Percentiles rank a stretch among this genome's conserved stretches.
Evolutionary conservation across 768 basidiomycete species (phyloP).

Genomic region (Basidioascus undulatus): DNA sequence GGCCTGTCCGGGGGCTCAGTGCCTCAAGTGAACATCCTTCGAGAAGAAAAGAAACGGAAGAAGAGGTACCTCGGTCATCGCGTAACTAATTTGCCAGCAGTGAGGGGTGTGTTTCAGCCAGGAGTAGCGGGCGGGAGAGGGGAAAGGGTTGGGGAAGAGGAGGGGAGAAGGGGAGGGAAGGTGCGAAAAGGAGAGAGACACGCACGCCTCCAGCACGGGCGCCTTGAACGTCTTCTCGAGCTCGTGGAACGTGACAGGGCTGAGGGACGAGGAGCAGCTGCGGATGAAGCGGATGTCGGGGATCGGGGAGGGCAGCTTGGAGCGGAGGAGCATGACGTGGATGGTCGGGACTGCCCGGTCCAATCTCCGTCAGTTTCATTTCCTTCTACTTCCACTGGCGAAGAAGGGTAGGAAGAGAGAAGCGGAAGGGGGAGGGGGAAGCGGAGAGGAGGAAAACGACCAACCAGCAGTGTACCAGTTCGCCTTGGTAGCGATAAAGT

Average conservation of each 20-base stretch:
- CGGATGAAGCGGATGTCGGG: conserved; percentile 20
- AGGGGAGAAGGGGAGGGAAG: conserved; percentile 14
- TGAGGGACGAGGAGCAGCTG: conserved; percentile 27
- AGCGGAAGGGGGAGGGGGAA: neutral
- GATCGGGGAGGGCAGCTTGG: conserved; percentile 15
- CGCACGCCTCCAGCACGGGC: conserved; percentile 34
- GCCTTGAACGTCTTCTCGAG: conserved; percentile 29
- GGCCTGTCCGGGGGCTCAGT: conserved; percentile 9
- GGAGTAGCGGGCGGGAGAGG: conserved; percentile 11
- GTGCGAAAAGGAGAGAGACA: conserved; percentile 28
- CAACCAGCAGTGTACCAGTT: conserved; percentile 26
- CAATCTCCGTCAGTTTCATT: too few species aligned
- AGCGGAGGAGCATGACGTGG: conserved; percentile 17
- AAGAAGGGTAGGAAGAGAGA: conserved; percentile 5
- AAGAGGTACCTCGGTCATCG: neutral
- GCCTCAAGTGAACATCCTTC: neutral
- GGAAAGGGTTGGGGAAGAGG: conserved; percentile 10
- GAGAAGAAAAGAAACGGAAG: neutral
- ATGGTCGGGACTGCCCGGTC: conserved; percentile 20
- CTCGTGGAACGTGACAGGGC: conserved; percentile 28
- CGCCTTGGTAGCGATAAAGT: conserved; percentile 19
- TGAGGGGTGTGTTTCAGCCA: too few species aligned
- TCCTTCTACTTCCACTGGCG: neutral
- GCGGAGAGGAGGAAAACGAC: neutral
- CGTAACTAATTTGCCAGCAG: too few species aligned